A percentile compares a stretch with the other conserved stretches of the same genome.
Conservation (phyloP, 495 filamentous ascomycete species). For the Penicillium verhagenii region DNA sequence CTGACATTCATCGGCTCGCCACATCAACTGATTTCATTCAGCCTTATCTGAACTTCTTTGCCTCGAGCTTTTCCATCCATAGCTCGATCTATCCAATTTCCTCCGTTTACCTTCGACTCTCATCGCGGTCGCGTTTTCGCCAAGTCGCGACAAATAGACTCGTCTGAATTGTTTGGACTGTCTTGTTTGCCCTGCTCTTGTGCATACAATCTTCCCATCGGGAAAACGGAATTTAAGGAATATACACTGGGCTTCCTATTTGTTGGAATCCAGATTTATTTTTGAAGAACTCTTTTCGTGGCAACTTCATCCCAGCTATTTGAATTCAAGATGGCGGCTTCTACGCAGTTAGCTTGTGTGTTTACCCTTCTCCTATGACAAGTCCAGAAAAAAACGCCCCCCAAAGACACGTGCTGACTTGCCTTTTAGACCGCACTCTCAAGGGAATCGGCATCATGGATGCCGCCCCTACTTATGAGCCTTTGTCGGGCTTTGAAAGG, state of each 20-base stretch:
- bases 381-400: background rate
- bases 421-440: slow-evolving; percentile 72
- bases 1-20: slow-evolving; percentile 6
- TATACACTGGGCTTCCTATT: background rate
- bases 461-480: slow-evolving; percentile 82
- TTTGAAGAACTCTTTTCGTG: slow-evolving; percentile 8
- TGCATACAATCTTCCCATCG: background rate
- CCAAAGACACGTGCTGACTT: slow-evolving; percentile 17
- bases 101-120: background rate
- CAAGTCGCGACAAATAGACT: slow-evolving; percentile 4
- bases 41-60: background rate
- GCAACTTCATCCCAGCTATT: slow-evolving; percentile 15
- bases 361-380: slow-evolving; percentile 18
- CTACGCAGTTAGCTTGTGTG: slow-evolving; percentile 85
- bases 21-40: slow-evolving; percentile 3
- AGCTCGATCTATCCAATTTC: slow-evolving; percentile 1
- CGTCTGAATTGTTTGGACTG: background rate
- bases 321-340: slow-evolving; percentile 66
- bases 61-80: background rate
- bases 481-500: slow-evolving; percentile 77
- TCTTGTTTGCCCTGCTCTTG: slow-evolving; percentile 3
- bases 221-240: background rate
- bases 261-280: background rate
- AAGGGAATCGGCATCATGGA: slow-evolving; percentile 94
- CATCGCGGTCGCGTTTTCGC: background rate